phyloP scores from a whole-genome alignment of 2,329 filamentous ascomycete genomes.

The Cercospora zeae-maydis region DNA sequence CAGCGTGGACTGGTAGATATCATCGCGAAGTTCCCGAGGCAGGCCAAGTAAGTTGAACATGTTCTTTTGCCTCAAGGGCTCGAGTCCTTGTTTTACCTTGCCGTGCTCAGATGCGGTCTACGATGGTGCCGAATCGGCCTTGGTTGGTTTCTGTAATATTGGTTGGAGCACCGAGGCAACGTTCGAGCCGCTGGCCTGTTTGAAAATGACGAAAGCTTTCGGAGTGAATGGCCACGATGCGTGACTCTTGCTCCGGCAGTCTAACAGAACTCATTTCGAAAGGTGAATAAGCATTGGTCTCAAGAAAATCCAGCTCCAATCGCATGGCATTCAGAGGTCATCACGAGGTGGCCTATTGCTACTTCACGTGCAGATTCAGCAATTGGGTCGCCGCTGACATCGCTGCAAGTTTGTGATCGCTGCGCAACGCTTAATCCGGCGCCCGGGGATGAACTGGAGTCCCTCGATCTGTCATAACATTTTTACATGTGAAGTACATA shows the following conservation, averaged over 20 bases:
- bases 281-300: not conserved
- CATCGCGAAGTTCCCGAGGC: not conserved
- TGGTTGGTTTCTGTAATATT: too few species aligned
- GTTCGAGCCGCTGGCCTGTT: too few species aligned
- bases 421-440: too few species aligned
- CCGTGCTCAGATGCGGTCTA: too few species aligned
- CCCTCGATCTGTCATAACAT: not conserved
- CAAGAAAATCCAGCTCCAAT: not conserved
- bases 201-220: too few species aligned
- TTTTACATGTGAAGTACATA: slow-evolving; percentile 9
- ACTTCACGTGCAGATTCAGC: not conserved
- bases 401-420: not conserved
- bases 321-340: not conserved
- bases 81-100: too few species aligned
- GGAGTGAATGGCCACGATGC: too few species aligned
- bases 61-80: not conserved
- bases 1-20: not conserved
- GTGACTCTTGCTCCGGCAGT: too few species aligned
- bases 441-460: not conserved
- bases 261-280: not conserved
- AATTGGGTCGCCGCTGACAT: not conserved
- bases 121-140: too few species aligned
- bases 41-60: not conserved
- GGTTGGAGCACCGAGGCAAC: too few species aligned
- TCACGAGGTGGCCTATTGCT: too few species aligned